These are phyloP conservation scores for Phytopythium mirpurense DNA, from an alignment of 352 stramenopile species.

Conservation along the genomic window DNA sequence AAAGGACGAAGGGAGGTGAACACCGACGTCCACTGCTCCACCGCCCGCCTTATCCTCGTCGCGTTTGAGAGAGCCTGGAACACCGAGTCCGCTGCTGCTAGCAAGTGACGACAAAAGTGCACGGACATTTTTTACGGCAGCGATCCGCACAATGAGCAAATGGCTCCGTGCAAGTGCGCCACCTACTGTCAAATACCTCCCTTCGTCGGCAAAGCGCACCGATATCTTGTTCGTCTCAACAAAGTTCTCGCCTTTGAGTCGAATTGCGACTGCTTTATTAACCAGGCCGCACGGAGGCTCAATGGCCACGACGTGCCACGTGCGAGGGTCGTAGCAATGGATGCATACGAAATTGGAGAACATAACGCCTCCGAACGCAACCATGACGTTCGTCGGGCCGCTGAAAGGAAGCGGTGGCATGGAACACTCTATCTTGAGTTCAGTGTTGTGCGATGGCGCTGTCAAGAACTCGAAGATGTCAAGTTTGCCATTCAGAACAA, in stretches of 20 bases:
- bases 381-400: slow-evolving; percentile 35
- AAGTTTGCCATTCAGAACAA: slow-evolving; percentile 26
- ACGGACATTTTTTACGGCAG: slow-evolving; percentile 40
- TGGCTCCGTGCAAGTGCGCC: slow-evolving; percentile 40
- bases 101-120: slow-evolving; percentile 23
- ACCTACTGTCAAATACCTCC: slow-evolving; percentile 26
- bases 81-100: slow-evolving; percentile 1
- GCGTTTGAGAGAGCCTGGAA: slow-evolving; percentile 13
- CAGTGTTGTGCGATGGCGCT: neutral
- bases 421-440: slow-evolving; percentile 43
- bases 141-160: slow-evolving; percentile 44
- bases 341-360: slow-evolving; percentile 66
- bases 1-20: slow-evolving; percentile 19
- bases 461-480: slow-evolving; percentile 12
- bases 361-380: slow-evolving; percentile 37
- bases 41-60: slow-evolving; percentile 17
- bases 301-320: slow-evolving; percentile 36
- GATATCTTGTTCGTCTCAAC: slow-evolving; percentile 64
- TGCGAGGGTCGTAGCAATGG: slow-evolving; percentile 65
- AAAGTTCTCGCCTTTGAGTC: slow-evolving; percentile 52
- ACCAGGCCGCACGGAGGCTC: slow-evolving; percentile 45
- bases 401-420: slow-evolving; percentile 57
- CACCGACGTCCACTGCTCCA: slow-evolving; percentile 1
- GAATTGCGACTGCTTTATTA: slow-evolving; percentile 19
- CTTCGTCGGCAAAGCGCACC: slow-evolving; percentile 44